phyloP scores from a whole-genome alignment of 805 yeast genomes.

The Candida manassasensis region DNA sequence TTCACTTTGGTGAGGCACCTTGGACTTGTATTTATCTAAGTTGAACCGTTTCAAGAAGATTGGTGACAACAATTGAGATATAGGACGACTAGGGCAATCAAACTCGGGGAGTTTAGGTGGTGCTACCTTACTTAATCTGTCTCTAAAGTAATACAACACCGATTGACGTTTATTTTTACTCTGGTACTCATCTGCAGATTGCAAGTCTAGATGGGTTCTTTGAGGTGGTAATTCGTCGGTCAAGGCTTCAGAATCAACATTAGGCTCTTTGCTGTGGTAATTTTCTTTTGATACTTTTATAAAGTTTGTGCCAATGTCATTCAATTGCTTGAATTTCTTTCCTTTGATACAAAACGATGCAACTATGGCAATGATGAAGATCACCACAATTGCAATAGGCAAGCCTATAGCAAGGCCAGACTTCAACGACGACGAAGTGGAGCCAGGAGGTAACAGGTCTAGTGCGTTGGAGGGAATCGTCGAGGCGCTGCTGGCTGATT shows the following conservation, averaged over 20 bases:
- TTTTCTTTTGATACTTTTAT: constrained; percentile 8
- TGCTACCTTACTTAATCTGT: background rate
- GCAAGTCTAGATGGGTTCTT: background rate
- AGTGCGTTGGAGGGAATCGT: background rate
- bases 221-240: background rate
- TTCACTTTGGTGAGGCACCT: constrained; percentile 6
- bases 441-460: background rate
- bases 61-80: constrained; percentile 21
- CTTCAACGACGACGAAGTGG: constrained; percentile 11
- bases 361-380: constrained; percentile 17
- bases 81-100: background rate
- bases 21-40: constrained; percentile 16
- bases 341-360: constrained; percentile 18
- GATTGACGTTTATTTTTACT: constrained; percentile 1
- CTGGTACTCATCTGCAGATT: background rate
- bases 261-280: constrained; percentile 6
- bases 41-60: constrained; percentile 30
- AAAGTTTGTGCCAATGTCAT: constrained; percentile 8
- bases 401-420: constrained; percentile 31
- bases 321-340: constrained; percentile 9
- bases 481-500: too few species aligned
- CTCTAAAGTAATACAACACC: constrained; percentile 4
- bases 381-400: constrained; percentile 23
- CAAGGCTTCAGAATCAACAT: constrained; percentile 5
- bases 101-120: background rate